Evolutionary conservation across 805 yeast species (phyloP), one percentile per base, ranked within the genome.

Genomic region (Torulaspora quercuum): DNA sequence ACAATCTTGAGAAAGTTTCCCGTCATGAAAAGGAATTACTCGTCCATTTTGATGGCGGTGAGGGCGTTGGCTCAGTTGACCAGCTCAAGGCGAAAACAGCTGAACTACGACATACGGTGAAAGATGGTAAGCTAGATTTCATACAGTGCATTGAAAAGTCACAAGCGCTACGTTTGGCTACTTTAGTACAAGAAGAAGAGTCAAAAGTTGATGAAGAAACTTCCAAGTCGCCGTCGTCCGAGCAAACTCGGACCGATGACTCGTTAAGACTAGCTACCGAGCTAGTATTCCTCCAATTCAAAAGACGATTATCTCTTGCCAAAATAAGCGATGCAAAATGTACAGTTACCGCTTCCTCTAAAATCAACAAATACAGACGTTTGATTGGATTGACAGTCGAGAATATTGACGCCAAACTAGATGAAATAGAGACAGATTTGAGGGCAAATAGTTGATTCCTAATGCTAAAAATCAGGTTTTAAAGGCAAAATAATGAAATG

Each of bases 331-430:
- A 71, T 49, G 71, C 72, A 0, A 68, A 68, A 10, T 58, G 62
- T 13, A 70, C 66, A 21, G 59, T 72, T 25, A 74, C 69, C 58
- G 32, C 53, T 3, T 67, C 72, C 9, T 67, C 65, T 19, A 82
- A 79, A 57, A 80, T 85, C 76, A 73, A 77, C 51, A 87, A 86
- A 56, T 82, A 90, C 65, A 72, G 95, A 45, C 78, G 78, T 52
- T 68, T 90, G 43, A 80, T 92, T 56, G 95, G 86, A 2, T 70
- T 87, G 37, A 76, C 79, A 33, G 71, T 80, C 13, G 94, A 85
- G 42, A 92, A 83, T 42, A 80, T 90, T 40, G 86, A 82, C 48
- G 82, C 84, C 19, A 69, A 87, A 41, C 68, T 90, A 33, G 90
- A 84, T 47, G 96, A 90, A 13, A 83, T 90, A 27, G 87, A 67